These are phyloP conservation scores for Suillus ampliporus DNA, from an alignment of 768 basidiomycete species.

Conservation along the genomic window DNA sequence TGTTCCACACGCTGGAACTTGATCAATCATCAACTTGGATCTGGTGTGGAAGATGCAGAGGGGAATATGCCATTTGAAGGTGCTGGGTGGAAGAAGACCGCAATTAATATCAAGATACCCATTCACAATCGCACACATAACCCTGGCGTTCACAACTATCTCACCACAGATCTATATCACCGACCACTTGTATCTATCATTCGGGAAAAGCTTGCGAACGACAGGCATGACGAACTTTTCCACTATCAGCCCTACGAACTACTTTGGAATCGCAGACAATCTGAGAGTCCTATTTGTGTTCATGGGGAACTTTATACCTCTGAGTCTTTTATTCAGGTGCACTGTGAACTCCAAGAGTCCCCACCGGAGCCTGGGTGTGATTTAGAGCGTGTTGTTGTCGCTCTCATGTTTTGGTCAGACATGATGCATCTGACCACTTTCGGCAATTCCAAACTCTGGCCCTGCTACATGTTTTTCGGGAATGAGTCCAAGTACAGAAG, in stretches of 20 bases:
- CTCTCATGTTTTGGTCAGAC: slow-evolving; percentile 40
- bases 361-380: slow-evolving; percentile 21
- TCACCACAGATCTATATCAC: slow-evolving; percentile 15
- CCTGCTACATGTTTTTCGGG: slow-evolving; percentile 29
- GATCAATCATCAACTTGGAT: slow-evolving; percentile 6
- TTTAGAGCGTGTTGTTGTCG: slow-evolving; percentile 19
- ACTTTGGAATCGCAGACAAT: slow-evolving; percentile 11
- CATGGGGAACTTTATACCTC: slow-evolving; percentile 29
- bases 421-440: slow-evolving; percentile 37
- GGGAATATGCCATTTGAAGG: slow-evolving; percentile 1
- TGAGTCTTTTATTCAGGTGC: slow-evolving; percentile 20
- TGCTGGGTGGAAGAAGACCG: slow-evolving; percentile 23
- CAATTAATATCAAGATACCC: slow-evolving; percentile 14
- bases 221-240: slow-evolving; percentile 13
- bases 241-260: slow-evolving; percentile 29
- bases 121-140: slow-evolving; percentile 11
- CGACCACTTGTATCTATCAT: slow-evolving; percentile 19
- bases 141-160: slow-evolving; percentile 12
- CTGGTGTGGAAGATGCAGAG: background rate
- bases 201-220: slow-evolving; percentile 19
- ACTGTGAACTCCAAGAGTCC: slow-evolving; percentile 22
- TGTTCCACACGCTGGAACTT: background rate
- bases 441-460: slow-evolving; percentile 33
- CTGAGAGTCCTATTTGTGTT: slow-evolving; percentile 2
- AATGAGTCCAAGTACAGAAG: slow-evolving; percentile 27